A percentile compares a stretch with the other conserved stretches of the same genome.
Conservation (phyloP, 2,329 filamentous ascomycete species). For the Simplicillium sp. region DNA sequence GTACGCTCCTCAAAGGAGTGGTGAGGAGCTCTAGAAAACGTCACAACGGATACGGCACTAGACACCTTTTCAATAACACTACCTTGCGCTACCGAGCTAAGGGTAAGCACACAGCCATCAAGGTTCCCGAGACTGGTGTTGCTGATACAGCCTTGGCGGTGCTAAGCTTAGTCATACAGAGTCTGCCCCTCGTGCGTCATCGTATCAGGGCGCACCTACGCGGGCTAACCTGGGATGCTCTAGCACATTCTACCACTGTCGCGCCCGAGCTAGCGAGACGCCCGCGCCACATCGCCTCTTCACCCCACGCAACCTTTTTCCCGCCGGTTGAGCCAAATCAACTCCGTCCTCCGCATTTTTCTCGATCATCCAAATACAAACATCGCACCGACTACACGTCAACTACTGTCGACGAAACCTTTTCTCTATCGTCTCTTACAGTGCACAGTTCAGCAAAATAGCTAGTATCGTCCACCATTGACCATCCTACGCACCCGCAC, state of each 20-base stretch:
- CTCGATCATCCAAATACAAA: background rate
- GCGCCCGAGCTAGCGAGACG: background rate
- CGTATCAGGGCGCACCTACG: no score
- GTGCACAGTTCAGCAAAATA: no score
- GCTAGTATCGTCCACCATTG: no score
- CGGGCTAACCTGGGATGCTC: no score
- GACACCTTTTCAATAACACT: no score
- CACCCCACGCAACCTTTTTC: slow-evolving; percentile 9
- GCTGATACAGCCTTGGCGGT: background rate
- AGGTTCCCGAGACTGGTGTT: slow-evolving; percentile 11
- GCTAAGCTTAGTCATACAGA: slow-evolving; percentile 14
- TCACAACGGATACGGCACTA: no score
- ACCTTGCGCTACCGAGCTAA: no score
- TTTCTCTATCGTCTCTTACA: slow-evolving; percentile 1
- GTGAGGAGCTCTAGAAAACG: no score
- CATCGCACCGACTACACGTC: background rate
- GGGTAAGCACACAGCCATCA: slow-evolving; percentile 13
- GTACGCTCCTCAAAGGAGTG: no score
- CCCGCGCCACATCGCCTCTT: background rate
- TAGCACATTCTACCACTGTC: background rate
- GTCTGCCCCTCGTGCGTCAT: no score
- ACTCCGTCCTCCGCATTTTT: background rate
- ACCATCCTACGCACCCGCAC: slow-evolving; percentile 9
- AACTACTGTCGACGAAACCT: background rate
- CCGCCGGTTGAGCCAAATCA: slow-evolving; percentile 27